Evolutionary conservation across 2,329 filamentous ascomycete genomes (phyloP).

Genomic region (Stachybotrys echinatus): DNA sequence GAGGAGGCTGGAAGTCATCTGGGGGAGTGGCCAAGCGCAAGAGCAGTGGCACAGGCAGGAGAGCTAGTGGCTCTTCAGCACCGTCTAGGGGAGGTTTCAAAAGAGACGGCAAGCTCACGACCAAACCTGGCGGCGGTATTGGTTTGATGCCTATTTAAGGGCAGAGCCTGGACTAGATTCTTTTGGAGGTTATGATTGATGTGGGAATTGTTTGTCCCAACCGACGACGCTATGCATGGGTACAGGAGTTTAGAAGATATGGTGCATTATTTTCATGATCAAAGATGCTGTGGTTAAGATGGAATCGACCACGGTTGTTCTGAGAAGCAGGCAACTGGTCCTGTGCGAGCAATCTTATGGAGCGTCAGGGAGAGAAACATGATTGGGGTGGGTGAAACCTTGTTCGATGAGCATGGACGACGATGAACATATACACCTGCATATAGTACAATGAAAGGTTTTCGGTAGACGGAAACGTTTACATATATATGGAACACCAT

Average conservation of each 20-base stretch:
- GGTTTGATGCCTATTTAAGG: slow-evolving; percentile 31
- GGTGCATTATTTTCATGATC: slow-evolving; percentile 1
- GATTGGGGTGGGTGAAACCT: too few relatives aligned
- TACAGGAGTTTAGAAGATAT: slow-evolving; percentile 11
- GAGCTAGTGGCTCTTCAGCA: slow-evolving; percentile 22
- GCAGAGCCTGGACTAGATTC: background rate
- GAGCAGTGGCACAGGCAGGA: slow-evolving; percentile 18
- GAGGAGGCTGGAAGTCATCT: slow-evolving; percentile 19
- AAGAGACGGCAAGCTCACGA: slow-evolving; percentile 22
- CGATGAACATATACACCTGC: background rate
- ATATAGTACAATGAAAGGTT: background rate
- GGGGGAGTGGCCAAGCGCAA: slow-evolving; percentile 25
- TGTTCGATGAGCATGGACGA: background rate
- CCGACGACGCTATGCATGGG: background rate
- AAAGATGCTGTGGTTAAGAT: too few relatives aligned
- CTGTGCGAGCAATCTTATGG: too few relatives aligned
- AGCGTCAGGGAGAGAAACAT: too few relatives aligned
- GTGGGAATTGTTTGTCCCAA: background rate
- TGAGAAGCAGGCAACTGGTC: too few relatives aligned
- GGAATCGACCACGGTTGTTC: too few relatives aligned
- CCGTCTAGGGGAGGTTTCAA: slow-evolving; percentile 13
- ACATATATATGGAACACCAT: too few relatives aligned
- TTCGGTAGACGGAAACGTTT: background rate
- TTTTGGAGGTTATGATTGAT: background rate
- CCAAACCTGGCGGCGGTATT: slow-evolving; percentile 28